Evolutionary conservation across 108 stramenopile species (phyloP).

Genomic region (Pseudonitzschia pungens): DNA sequence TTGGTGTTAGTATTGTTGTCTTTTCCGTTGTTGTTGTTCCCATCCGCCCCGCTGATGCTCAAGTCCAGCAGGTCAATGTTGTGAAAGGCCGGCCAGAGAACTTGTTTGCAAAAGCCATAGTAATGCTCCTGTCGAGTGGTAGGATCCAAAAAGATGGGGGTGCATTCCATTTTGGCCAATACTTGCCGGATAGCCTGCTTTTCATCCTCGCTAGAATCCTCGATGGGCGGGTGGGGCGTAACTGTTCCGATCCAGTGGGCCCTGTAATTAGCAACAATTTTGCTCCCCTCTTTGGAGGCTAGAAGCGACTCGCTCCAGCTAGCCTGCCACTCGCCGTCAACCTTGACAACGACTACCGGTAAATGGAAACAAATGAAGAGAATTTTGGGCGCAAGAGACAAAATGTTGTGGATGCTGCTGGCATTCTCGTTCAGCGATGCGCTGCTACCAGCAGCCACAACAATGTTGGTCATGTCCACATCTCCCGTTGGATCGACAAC

Average conservation of each 20-base stretch:
- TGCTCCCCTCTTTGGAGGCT: constrained; percentile 83
- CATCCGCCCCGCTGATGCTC: constrained; percentile 47
- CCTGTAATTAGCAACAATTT: constrained; percentile 64
- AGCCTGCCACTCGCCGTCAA: constrained; percentile 70
- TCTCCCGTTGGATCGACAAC: constrained; percentile 28
- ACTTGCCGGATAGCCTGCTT: constrained; percentile 67
- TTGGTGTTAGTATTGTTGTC: constrained; percentile 7
- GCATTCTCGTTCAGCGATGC: background rate
- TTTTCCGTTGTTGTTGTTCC: constrained; percentile 16
- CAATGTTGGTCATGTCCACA: constrained; percentile 42
- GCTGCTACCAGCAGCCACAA: constrained; percentile 7
- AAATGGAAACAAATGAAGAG: constrained; percentile 96
- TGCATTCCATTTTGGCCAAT: constrained; percentile 87
- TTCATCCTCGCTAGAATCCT: constrained; percentile 60
- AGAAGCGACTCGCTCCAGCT: constrained; percentile 94
- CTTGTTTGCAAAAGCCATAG: constrained; percentile 95
- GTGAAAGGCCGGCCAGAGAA: constrained; percentile 97
- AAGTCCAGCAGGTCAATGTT: constrained; percentile 93
- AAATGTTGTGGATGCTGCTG: constrained; percentile 15
- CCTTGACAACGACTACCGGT: constrained; percentile 82
- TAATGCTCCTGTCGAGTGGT: constrained; percentile 76
- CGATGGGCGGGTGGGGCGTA: constrained; percentile 56
- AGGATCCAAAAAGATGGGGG: constrained; percentile 88
- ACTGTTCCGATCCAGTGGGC: constrained; percentile 96
- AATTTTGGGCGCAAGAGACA: constrained; percentile 42